phyloP scores from a whole-genome alignment of 768 basidiomycete genomes.

The Hericium alpestre region DNA sequence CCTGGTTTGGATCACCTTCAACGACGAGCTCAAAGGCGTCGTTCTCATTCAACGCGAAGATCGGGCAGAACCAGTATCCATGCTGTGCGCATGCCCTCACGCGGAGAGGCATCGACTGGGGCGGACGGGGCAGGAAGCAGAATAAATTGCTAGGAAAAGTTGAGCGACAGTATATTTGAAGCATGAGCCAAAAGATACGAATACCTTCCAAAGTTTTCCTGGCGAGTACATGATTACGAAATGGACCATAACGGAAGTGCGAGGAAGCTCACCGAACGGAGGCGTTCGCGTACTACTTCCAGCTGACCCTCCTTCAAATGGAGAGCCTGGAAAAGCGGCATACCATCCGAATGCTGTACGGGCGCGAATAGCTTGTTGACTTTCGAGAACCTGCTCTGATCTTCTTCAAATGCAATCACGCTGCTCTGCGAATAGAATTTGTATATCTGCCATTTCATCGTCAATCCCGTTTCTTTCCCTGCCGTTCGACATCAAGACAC shows the following conservation, averaged over 20 bases:
- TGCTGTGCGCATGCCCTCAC: conserved; percentile 16
- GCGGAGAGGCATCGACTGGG: conserved; percentile 19
- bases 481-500: not conserved
- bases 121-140: conserved; percentile 20
- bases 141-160: conserved; percentile 4
- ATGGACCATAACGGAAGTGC: not conserved
- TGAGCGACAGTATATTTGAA: not conserved
- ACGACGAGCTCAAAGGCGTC: conserved; percentile 20
- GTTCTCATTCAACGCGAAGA: conserved; percentile 6
- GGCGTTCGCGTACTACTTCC: not conserved
- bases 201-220: not conserved
- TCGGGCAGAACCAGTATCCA: conserved; percentile 24
- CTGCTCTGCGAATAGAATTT: conserved; percentile 14
- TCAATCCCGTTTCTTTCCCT: no score
- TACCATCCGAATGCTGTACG: not conserved
- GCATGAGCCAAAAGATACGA: not conserved
- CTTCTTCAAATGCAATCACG: conserved; percentile 15
- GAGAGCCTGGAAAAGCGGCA: not conserved
- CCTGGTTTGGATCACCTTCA: conserved; percentile 16
- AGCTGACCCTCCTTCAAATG: not conserved
- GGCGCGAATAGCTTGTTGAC: conserved; percentile 10
- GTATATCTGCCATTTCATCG: not conserved
- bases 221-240: no score
- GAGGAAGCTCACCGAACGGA: not conserved
- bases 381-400: conserved; percentile 8